Evolutionary conservation across 257 asterid genomes (phyloP), one percentile per base, ranked within the genome.

Genomic region (Nicotiana knightiana): DNA sequence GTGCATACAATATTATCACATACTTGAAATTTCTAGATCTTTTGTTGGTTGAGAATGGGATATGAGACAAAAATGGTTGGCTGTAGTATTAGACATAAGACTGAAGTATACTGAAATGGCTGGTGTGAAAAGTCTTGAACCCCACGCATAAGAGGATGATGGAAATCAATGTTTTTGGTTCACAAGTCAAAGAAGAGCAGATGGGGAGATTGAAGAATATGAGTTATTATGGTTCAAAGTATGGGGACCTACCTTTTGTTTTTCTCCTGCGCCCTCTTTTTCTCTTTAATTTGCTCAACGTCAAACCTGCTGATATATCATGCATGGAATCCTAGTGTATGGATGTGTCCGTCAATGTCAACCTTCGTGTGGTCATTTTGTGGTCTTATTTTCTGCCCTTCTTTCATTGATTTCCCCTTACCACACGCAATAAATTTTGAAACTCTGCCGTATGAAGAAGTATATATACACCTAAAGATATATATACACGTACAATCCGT

Each of bases 141-240:
- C 78, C 82, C 68, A 85, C 79, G 13, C 6, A 28, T 10, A 53
- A 10, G 43, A 64, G 59, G 59, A 71, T 24, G 58, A 70, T 51
- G 43, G 62, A 73, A 71, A 73, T 64, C 54, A 43, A 55, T 35
- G 61, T n/a, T 26, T 51, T 75, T 51, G 79, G 79, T 75, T 75
- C 9, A 75, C 63, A 75, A 75, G 79, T 75, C 79, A 75, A 75
- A 75, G 79, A 75, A 75, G 79, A 75, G 79, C 26, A 75, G 79
- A 75, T 51, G 79, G 46, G 46, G 9, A 48, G 63, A 75, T 75
- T 51, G 79, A 75, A 75, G 79, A 75, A 48, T 51, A 21, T 15
- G 16, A 26, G 79, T 12, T 73, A 68, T 26, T 75, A 16, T 51
- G 43, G 62, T 73, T 73, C 79, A 73, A 26, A 51, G 43, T 51